phyloP scores from a whole-genome alignment of 179 eudicot genomes.

The Beta macrorhiza region DNA sequence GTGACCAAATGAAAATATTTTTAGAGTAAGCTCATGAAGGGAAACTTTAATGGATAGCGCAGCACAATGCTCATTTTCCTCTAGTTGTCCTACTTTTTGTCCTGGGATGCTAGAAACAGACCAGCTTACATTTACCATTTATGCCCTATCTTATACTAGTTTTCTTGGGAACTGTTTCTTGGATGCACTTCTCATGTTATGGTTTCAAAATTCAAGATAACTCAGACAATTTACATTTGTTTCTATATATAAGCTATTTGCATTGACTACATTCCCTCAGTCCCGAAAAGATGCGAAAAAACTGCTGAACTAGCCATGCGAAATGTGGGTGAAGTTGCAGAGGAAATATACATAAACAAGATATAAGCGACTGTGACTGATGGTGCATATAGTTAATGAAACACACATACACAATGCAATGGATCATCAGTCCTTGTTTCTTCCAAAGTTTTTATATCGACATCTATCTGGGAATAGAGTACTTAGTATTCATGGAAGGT shows the following conservation, averaged over 20 bases:
- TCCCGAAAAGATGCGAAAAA: background rate
- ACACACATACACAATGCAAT: no score
- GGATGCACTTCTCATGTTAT: background rate
- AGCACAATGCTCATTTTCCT: background rate
- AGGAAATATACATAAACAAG: background rate
- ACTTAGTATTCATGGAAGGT: background rate
- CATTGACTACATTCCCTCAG: background rate
- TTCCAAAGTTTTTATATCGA: background rate
- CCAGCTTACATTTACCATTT: background rate
- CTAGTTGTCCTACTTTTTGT: background rate
- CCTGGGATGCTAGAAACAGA: background rate
- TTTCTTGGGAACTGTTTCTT: background rate
- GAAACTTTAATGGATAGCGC: background rate
- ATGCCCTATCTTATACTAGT: background rate
- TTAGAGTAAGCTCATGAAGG: constrained; percentile 11
- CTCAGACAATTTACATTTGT: no score
- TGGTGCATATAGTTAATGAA: background rate
- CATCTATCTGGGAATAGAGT: background rate
- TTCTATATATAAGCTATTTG: background rate
- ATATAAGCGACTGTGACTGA: background rate
- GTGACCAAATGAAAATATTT: background rate
- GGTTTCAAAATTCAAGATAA: background rate
- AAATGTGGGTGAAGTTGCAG: background rate
- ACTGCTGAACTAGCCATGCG: background rate
- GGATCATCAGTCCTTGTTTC: background rate